Base-by-base conservation (phyloP, 164 flowering plant genomes). In the Umbellularia californica region DNA sequence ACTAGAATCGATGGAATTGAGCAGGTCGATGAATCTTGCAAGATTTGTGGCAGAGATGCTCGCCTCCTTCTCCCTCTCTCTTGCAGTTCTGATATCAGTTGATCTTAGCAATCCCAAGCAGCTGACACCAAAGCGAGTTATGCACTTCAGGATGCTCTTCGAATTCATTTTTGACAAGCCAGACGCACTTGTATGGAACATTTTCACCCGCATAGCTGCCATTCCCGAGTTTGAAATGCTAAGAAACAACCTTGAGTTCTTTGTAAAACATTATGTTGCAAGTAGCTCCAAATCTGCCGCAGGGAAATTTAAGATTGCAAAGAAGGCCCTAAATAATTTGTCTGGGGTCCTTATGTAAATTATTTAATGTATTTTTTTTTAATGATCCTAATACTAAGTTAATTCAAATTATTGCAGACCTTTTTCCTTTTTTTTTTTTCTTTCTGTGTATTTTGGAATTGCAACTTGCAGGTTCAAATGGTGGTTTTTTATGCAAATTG, bases 141-240 rank as follows among this genome's bases (percentile, higher is more conserved):
- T 94, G 97, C 98, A 94, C 77, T 95, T 95, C 80, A 82, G 93
- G 35, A 84, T 92, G 87, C 85, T 95, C 1, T 92, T 95, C 62
- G 97, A 90, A 77, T 80, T 87, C 69, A 74, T 96, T n/a, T 88
- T 96, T n/a, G 92, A 88, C 77, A 58, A 76, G 58, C 77, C 96
- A 19, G 93, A 91, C 3, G 72, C 79, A 15, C 76, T 83, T 2
- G 77, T 96, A 1, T 96, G 97, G 97, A 96, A 96, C 75, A 76
- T 88, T 23, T 96, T 96, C 75, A 88, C 93, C 1, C 93, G 99
- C 0, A 72, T 88, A 51, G 92, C 98, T 51, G 86, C 84, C 51
- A 28, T 77, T 7, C 97, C 97, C 0, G 94, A 92, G 75, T 89
- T 88, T 23, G 97, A 96, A 85, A 41, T 78, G 33, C 86, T 96